Percentiles rank a stretch among this genome's conserved stretches.
Evolutionary conservation across 352 stramenopile species (phyloP).

Genomic region (Phytophthora idaei): DNA sequence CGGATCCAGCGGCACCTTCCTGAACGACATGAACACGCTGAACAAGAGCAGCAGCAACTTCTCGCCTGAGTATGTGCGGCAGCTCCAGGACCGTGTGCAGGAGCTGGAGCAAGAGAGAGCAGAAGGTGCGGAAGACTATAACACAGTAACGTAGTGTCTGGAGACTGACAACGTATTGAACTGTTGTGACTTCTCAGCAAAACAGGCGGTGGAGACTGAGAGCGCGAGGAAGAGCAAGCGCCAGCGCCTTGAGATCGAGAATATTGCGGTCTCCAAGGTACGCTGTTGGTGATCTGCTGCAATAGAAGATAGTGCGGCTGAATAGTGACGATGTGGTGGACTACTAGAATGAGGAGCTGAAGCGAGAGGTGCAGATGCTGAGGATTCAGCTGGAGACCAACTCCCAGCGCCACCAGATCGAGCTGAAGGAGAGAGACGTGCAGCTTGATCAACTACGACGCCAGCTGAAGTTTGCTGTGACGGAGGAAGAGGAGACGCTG

Average conservation of each 20-base stretch:
- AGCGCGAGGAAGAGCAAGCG: slow-evolving; percentile 45
- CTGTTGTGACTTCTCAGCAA: slow-evolving; percentile 30
- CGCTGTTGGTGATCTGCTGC: not conserved
- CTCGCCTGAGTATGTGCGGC: slow-evolving; percentile 26
- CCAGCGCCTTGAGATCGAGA: slow-evolving; percentile 65
- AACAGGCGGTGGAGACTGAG: slow-evolving; percentile 32
- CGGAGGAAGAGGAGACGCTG: slow-evolving; percentile 67
- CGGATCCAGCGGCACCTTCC: slow-evolving; percentile 34
- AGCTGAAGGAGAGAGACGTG: slow-evolving; percentile 72
- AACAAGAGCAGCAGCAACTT: slow-evolving; percentile 6
- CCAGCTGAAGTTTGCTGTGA: slow-evolving; percentile 68
- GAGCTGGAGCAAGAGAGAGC: slow-evolving; percentile 39
- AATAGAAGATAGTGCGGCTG: slow-evolving; percentile 3
- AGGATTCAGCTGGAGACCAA: slow-evolving; percentile 60
- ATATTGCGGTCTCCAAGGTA: slow-evolving; percentile 63
- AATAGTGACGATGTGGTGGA: not conserved
- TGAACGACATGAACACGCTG: slow-evolving; percentile 48
- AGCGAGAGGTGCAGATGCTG: slow-evolving; percentile 57
- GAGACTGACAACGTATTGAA: not conserved
- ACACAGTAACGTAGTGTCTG: not conserved
- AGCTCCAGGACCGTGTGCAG: slow-evolving; percentile 43
- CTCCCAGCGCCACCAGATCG: slow-evolving; percentile 63
- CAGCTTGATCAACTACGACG: slow-evolving; percentile 68
- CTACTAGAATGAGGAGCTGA: slow-evolving; percentile 53
- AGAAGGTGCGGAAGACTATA: slow-evolving; percentile 33